Evolutionary conservation across 2,329 filamentous ascomycete species (phyloP).

Genomic region (Fusarium zealandicum): DNA sequence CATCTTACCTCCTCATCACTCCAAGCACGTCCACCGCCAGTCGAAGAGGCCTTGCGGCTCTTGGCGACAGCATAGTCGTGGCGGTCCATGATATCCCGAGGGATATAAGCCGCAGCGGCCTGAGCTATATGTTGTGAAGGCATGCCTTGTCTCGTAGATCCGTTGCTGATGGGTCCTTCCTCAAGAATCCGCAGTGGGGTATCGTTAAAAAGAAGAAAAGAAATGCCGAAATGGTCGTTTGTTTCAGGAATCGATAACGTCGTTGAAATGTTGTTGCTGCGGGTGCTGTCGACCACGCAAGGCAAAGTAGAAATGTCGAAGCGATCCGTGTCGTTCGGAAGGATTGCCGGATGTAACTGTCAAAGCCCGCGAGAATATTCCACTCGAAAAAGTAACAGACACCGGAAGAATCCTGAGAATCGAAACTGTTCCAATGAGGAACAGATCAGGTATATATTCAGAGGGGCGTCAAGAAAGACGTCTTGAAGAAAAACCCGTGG

Average conservation of each 20-base stretch:
- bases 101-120: conserved; percentile 55
- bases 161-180: conserved; percentile 30
- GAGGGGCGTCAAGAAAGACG: neutral
- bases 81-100: conserved; percentile 62
- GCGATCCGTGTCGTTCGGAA: conserved; percentile 27
- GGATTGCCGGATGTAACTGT: conserved; percentile 32
- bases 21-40: conserved; percentile 81
- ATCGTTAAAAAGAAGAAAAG: conserved; percentile 25
- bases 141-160: conserved; percentile 48
- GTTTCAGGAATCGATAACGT: conserved; percentile 28
- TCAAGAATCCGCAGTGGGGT: conserved; percentile 33
- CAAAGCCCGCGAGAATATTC: conserved; percentile 37
- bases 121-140: conserved; percentile 59
- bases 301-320: conserved; percentile 23
- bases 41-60: conserved; percentile 72
- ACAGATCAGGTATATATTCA: conserved; percentile 15
- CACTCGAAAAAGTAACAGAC: conserved; percentile 39
- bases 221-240: conserved; percentile 22
- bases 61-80: conserved; percentile 69
- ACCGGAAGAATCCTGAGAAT: conserved; percentile 23
- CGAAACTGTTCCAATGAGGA: conserved; percentile 17
- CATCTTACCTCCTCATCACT: conserved; percentile 79
- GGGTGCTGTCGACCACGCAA: conserved; percentile 13
- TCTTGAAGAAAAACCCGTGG: conserved; percentile 17
- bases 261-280: conserved; percentile 23